Base-by-base conservation (phyloP, 352 stramenopile species). In the Phytophthora macrochlamydospora region DNA sequence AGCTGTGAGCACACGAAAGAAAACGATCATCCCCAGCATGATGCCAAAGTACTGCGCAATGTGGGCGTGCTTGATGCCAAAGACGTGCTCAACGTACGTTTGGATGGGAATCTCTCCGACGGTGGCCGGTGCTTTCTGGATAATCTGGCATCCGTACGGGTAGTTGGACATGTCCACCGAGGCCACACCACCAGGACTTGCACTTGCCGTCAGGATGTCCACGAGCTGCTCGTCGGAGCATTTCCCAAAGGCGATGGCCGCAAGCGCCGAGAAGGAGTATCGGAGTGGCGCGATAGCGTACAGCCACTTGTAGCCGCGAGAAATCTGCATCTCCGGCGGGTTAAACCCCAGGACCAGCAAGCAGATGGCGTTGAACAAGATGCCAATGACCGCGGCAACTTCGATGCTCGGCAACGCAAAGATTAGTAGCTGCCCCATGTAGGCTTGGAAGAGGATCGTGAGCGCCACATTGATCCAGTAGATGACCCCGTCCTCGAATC, bases 381-480 rank as follows among this genome's bases (percentile, higher is more conserved):
- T 68, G 11, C 72, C 65, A 9, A 87, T 50, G 13, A 73, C 66
- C 50, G 88, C 61, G 0, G 77, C 83, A 13, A 86, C 65, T 14
- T 73, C 57, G n/a, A 73, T 30, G n/a, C 67, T 85, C 1, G 79
- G 75, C 0, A 75, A 29, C 5, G 68, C 61, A 32, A 81, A 71
- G 3, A 88, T 7, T 24, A 71, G 64, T 29, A 71, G 64, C 42
- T 67, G 53, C 5, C 55, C 53, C 14, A 71, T 60, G 56, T 71
- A 71, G 40, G 57, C 56, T 38, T 66, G 69, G 51, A 91, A 85
- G n/a, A 85, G 63, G 44, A 89, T 81, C 37, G 66, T 60, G 46
- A 88, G 40, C 40, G 81, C 58, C 9, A 88, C 55, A 51, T 80
- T 73, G 44, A 78, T 5, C 33, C 79, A 51, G 54, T 86, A 91